Evolutionary conservation across 306 rosid species (phyloP).

Genomic region (Prunus mira): DNA sequence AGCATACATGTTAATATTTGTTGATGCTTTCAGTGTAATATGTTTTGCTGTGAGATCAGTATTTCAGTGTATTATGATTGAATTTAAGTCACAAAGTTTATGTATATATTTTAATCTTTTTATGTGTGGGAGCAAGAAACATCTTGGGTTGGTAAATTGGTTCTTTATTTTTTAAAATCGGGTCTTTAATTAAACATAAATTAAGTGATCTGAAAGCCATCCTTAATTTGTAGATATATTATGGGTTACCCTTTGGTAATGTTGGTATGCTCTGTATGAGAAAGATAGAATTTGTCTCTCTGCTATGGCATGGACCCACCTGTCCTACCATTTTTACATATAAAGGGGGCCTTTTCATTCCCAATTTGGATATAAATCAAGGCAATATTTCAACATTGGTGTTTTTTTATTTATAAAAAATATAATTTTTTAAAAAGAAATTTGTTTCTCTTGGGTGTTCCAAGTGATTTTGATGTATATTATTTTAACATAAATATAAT

Average conservation of each 20-base stretch:
- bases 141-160: not conserved
- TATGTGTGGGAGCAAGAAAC: not conserved
- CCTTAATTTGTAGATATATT: not conserved
- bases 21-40: no score
- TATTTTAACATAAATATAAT: not conserved
- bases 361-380: not conserved
- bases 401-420: not conserved
- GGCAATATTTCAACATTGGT: not conserved
- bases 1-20: no score
- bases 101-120: not conserved
- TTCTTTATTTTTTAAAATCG: no score
- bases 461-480: not conserved
- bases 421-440: not conserved
- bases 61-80: no score
- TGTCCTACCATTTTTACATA: no score
- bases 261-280: no score
- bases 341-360: not conserved
- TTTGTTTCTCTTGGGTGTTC: not conserved
- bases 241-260: no score
- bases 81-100: no score
- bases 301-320: no score
- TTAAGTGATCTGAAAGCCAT: not conserved
- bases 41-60: no score
- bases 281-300: no score
- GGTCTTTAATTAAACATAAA: not conserved